phyloP scores from a whole-genome alignment of 1,284 basidiomycete genomes.

The Microbotryum lychnidis-dioicae region DNA sequence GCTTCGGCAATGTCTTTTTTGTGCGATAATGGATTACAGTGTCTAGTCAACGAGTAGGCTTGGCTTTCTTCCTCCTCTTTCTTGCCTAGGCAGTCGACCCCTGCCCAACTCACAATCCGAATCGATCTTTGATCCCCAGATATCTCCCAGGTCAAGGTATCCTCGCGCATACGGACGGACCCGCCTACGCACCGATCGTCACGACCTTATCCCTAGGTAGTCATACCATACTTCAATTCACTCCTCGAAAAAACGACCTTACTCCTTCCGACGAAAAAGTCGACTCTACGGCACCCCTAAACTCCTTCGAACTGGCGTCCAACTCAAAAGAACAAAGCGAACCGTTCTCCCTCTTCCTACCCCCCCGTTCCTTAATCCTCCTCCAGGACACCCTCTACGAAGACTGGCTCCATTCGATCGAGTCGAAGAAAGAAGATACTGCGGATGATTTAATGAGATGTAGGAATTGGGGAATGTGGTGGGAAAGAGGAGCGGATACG shows the following conservation, averaged over 20 bases:
- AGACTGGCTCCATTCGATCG: constrained; percentile 65
- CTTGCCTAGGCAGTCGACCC: too few species aligned
- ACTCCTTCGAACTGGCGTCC: background rate
- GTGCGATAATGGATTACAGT: background rate
- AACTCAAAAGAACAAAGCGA: too few species aligned
- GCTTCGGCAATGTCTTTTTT: too few species aligned
- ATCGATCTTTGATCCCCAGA: constrained; percentile 9
- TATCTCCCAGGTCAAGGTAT: constrained; percentile 87
- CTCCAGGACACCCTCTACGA: constrained; percentile 62
- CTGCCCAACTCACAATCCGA: too few species aligned
- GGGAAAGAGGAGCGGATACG: constrained; percentile 32
- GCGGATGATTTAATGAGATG: constrained; percentile 8
- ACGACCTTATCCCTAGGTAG: constrained; percentile 81
- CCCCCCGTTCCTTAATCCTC: constrained; percentile 71
- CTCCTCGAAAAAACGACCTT: constrained; percentile 44
- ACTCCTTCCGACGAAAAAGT: background rate
- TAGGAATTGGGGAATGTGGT: constrained; percentile 46
- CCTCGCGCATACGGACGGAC: constrained; percentile 90
- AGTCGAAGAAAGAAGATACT: constrained; percentile 30
- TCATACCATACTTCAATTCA: constrained; percentile 76
- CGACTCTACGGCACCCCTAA: background rate
- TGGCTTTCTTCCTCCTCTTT: too few species aligned
- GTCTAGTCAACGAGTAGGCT: constrained; percentile 29
- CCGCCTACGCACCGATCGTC: constrained; percentile 76
- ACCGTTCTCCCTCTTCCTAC: constrained; percentile 59